Percentiles rank a stretch among this genome's conserved stretches.
Evolutionary conservation across 2,329 filamentous ascomycete species (phyloP).

Genomic region (Penicillium sp.): DNA sequence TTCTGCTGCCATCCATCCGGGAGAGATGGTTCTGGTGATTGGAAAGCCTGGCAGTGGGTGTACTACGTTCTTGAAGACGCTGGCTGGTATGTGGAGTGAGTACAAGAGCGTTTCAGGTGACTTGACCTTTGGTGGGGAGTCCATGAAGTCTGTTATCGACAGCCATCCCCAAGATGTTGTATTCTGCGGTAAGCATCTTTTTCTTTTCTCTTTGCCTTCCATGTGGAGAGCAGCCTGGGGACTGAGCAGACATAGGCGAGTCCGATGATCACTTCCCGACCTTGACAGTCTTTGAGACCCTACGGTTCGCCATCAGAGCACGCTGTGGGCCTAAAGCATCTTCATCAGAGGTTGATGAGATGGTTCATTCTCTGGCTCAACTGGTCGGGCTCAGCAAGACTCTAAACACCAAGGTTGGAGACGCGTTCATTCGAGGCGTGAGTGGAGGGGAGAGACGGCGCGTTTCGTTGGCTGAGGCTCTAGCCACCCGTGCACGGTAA

Average conservation of each 20-base stretch:
- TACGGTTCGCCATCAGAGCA: neutral
- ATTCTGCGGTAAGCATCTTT: neutral
- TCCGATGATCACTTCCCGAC: neutral
- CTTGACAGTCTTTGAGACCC: neutral
- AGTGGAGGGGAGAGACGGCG: neutral
- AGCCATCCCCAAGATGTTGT: neutral
- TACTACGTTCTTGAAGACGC: neutral
- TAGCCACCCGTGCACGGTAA: neutral
- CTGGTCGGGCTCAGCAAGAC: no score
- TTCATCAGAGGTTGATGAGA: no score
- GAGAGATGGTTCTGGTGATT: neutral
- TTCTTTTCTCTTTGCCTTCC: neutral
- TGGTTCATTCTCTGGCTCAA: no score
- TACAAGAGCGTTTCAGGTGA: neutral
- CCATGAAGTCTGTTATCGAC: neutral
- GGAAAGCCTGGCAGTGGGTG: neutral
- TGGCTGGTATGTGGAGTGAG: neutral
- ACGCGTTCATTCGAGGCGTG: neutral
- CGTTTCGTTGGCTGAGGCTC: neutral
- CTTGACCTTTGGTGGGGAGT: neutral
- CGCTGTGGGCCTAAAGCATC: no score
- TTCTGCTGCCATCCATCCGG: neutral
- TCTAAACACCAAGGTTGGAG: neutral
- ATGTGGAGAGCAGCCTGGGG: no score
- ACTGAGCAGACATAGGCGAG: neutral